A percentile compares a stretch with the other conserved stretches of the same genome.
Conservation (phyloP, 768 basidiomycete genomes). For the Tremella fuciformis region DNA sequence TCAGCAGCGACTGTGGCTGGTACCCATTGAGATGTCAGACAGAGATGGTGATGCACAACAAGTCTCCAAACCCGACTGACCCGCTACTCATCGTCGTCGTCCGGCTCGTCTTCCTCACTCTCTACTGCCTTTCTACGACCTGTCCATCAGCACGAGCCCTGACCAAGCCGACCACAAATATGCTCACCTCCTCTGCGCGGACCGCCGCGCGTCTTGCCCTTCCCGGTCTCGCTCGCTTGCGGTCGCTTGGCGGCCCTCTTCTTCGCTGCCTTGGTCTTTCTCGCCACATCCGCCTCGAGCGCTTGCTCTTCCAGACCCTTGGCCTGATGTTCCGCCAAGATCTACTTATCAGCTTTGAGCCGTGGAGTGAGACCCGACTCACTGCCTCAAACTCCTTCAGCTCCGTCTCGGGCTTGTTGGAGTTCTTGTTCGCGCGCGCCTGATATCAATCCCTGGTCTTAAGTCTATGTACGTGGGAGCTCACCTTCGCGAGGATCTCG, state of each 20-base stretch:
- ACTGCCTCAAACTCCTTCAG: constrained; percentile 92
- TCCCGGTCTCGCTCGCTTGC: neutral
- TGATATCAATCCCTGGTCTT: constrained; percentile 50
- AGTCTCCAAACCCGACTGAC: neutral
- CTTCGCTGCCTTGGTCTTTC: constrained; percentile 73
- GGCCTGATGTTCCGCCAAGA: constrained; percentile 72
- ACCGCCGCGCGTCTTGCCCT: neutral
- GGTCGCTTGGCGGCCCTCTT: constrained; percentile 42
- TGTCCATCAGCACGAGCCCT: constrained; percentile 2
- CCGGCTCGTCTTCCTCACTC: constrained; percentile 21
- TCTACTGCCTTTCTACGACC: constrained; percentile 7
- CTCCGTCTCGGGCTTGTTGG: constrained; percentile 88
- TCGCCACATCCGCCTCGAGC: constrained; percentile 77
- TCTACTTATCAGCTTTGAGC: constrained; percentile 56
- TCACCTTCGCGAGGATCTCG: constrained; percentile 83
- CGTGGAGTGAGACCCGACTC: constrained; percentile 14
- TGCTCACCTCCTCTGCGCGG: constrained; percentile 17
- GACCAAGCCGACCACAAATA: neutral
- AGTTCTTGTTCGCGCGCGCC: constrained; percentile 82
- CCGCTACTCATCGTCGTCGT: constrained; percentile 19
- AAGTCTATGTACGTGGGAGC: constrained; percentile 12
- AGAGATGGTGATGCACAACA: neutral
- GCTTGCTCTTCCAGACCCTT: constrained; percentile 92
- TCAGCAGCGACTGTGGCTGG: neutral
- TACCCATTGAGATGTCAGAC: neutral